These are phyloP conservation scores for Fusarium tuaranense DNA, from an alignment of 2,329 filamentous ascomycete genomes.

Conservation along the genomic window DNA sequence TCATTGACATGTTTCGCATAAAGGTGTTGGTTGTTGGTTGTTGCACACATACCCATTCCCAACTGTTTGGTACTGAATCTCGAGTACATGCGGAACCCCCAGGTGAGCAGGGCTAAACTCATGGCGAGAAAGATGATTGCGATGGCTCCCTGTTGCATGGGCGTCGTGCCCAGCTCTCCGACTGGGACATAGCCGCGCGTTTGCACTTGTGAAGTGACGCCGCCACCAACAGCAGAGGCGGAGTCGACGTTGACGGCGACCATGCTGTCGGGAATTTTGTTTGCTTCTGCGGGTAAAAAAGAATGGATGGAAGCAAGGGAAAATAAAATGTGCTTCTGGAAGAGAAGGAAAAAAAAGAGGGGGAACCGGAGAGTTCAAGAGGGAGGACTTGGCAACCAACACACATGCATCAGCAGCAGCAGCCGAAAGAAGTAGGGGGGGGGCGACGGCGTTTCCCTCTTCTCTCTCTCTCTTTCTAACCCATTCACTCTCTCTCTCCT, in stretches of 20 bases:
- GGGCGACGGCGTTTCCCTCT: no score
- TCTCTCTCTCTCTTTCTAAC: no score
- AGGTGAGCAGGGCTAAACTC: conserved; percentile 26
- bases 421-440: no score
- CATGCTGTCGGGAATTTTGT: background rate
- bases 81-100: conserved; percentile 33
- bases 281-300: background rate
- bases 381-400: background rate
- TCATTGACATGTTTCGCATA: background rate
- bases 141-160: conserved; percentile 31
- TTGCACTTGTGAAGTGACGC: background rate
- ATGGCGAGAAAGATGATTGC: conserved; percentile 37
- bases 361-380: background rate
- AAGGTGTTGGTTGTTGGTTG: background rate
- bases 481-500: no score
- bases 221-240: background rate
- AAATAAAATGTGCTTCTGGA: background rate
- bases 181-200: background rate
- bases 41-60: conserved; percentile 25
- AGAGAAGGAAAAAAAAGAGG: background rate
- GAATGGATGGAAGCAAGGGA: background rate
- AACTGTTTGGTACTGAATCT: conserved; percentile 33
- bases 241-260: background rate
- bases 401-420: background rate
- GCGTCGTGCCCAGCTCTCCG: conserved; percentile 18